Evolutionary conservation across 148 eudicot species (phyloP), one percentile per base, ranked within the genome.

Genomic region (Rhododendron kiyosumense): DNA sequence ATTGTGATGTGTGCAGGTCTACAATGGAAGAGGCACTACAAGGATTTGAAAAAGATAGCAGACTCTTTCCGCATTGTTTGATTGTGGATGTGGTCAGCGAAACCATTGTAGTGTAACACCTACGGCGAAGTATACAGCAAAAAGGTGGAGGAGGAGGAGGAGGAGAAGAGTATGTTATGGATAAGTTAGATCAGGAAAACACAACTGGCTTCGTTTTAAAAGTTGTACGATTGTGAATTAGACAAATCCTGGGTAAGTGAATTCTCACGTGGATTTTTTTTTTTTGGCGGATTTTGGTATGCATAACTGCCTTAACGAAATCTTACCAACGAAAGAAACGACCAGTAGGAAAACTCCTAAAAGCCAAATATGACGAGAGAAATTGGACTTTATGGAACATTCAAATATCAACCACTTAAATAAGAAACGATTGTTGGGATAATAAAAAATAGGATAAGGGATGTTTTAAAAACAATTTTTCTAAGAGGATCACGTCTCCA

Each of bases 21-120:
- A 63, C 98, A 96, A 83, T 96, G 98, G 99, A 96, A 96, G 91
- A 95, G 94, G 86, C 87, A 96, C 87, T 95, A 96, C 91, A 90
- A 87, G 84, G 97, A 95, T 85, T 87, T 96, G 93, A 96, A 93
- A 87, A 90, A 78, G 89, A 96, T 95, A 85, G 93, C 97, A 1
- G 92, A 93, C 78, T 96, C 97, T 86, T 96, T 96, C 89, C 94
- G 98, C 69, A 91, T 96, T 78, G 89, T 92, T 57, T 96, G 87
- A 92, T 65, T 43, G 54, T 0, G 73, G 81, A 36, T 28, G 32
- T 73, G 52, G 12, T 86, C 57, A 17, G 59, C 41, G 7, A 57
- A 86, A 71, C n/a, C 57, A 7, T 57, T 30, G 52, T 61, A 9
- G 76, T 38, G n/a, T 13, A 75, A 34, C 63, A 18, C 85, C 57